phyloP scores from a whole-genome alignment of 2,329 filamentous ascomycete genomes.

The Cordyceps pruinosa region DNA sequence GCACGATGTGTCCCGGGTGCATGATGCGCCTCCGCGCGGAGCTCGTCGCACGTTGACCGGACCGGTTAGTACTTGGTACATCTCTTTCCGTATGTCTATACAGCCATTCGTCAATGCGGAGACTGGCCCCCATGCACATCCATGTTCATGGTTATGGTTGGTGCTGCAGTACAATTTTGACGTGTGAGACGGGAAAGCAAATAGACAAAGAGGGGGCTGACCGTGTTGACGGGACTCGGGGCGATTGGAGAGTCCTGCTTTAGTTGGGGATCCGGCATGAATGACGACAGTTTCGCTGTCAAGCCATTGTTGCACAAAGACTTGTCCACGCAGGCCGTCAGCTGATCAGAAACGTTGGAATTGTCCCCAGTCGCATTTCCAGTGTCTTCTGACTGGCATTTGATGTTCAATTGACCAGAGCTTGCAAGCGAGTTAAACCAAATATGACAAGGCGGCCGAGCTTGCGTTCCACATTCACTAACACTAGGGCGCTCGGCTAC shows the following conservation, averaged over 20 bases:
- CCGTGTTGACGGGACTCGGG: too few species aligned
- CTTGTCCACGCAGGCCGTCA: neutral
- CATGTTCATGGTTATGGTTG: neutral
- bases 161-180: neutral
- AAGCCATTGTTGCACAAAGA: neutral
- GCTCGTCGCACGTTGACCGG: neutral
- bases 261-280: too few species aligned
- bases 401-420: neutral
- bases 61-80: neutral
- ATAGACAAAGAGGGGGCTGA: neutral
- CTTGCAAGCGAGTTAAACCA: neutral
- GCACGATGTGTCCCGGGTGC: neutral
- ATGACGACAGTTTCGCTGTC: neutral
- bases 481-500: neutral
- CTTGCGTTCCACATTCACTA: neutral
- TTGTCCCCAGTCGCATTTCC: neutral
- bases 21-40: neutral
- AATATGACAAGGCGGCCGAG: conserved; percentile 2
- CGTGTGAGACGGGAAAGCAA: neutral
- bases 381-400: neutral
- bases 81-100: neutral
- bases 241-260: too few species aligned
- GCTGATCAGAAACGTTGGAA: neutral
- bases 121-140: neutral
- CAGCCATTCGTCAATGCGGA: neutral